Conservation (phyloP, 1,139 yeast genomes). For the Nakaseomyces glabratus region DNA sequence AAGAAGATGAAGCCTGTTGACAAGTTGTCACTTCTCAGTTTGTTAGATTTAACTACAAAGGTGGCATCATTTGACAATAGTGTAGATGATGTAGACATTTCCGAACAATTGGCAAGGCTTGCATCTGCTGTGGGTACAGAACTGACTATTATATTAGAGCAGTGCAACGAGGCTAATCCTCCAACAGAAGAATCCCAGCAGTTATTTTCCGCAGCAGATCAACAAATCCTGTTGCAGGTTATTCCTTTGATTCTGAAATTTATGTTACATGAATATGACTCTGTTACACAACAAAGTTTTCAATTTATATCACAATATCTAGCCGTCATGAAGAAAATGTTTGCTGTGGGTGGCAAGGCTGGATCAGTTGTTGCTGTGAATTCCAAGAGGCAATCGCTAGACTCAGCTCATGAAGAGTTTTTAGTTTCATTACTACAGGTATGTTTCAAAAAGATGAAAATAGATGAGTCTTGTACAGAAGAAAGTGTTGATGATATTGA, state of each 20-base stretch:
- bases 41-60: conserved; percentile 53
- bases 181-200: conserved; percentile 24
- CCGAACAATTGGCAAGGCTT: conserved; percentile 68
- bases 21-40: conserved; percentile 64
- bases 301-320: conserved; percentile 71
- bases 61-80: conserved; percentile 28
- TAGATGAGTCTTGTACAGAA: conserved; percentile 66
- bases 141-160: conserved; percentile 45
- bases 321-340: conserved; percentile 53
- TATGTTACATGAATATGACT: conserved; percentile 74
- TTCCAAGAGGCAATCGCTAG: conserved; percentile 32
- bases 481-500: conserved; percentile 60
- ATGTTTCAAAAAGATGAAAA: conserved; percentile 68
- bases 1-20: conserved; percentile 90
- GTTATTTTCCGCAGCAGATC: conserved; percentile 37
- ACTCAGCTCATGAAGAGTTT: conserved; percentile 38
- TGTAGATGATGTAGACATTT: conserved; percentile 48
- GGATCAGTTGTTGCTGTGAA: conserved; percentile 31
- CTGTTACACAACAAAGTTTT: conserved; percentile 73
- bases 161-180: conserved; percentile 25
- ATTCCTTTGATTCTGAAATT: conserved; percentile 70
- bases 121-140: conserved; percentile 71
- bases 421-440: conserved; percentile 58
- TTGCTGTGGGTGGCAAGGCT: conserved; percentile 33
- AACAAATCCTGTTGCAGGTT: conserved; percentile 43